Evolutionary conservation across 192 early-diverging fungal genomes (phyloP).

Genomic region (Entomortierella lignicola): DNA sequence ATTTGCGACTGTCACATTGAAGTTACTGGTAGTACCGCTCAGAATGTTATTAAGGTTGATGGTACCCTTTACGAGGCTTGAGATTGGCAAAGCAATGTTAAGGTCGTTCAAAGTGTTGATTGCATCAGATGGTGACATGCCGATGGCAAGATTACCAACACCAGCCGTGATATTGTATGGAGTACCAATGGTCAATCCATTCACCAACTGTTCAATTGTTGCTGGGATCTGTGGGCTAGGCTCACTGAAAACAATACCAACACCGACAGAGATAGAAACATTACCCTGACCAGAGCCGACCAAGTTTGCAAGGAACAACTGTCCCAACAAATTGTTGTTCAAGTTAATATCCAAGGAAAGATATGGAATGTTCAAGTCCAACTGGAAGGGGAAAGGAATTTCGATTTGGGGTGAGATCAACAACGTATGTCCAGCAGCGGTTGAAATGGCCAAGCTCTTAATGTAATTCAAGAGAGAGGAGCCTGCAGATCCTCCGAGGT

Average conservation of each 20-base stretch:
- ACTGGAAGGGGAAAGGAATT: constrained; percentile 33
- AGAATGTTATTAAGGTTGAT: constrained; percentile 13
- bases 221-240: constrained; percentile 34
- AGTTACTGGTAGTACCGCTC: constrained; percentile 9
- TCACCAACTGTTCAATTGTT: constrained; percentile 33
- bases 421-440: constrained; percentile 46
- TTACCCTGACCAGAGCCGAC: constrained; percentile 32
- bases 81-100: constrained; percentile 27
- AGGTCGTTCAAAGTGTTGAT: constrained; percentile 35
- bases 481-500: constrained; percentile 12
- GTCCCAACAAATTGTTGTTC: constrained; percentile 28
- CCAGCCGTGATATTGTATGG: constrained; percentile 27
- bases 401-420: constrained; percentile 36
- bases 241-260: constrained; percentile 45
- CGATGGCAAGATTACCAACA: constrained; percentile 33
- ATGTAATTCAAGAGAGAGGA: constrained; percentile 32
- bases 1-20: constrained; percentile 29
- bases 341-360: constrained; percentile 44
- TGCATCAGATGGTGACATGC: constrained; percentile 37
- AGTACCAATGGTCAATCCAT: constrained; percentile 31
- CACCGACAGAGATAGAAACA: constrained; percentile 43
- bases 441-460: constrained; percentile 35
- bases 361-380: constrained; percentile 51
- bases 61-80: constrained; percentile 23
- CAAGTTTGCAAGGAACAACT: constrained; percentile 33